A percentile compares a stretch with the other conserved stretches of the same genome.
phyloP scores from a whole-genome alignment of 208 protist genomes.

The Angomonas desouzai region DNA sequence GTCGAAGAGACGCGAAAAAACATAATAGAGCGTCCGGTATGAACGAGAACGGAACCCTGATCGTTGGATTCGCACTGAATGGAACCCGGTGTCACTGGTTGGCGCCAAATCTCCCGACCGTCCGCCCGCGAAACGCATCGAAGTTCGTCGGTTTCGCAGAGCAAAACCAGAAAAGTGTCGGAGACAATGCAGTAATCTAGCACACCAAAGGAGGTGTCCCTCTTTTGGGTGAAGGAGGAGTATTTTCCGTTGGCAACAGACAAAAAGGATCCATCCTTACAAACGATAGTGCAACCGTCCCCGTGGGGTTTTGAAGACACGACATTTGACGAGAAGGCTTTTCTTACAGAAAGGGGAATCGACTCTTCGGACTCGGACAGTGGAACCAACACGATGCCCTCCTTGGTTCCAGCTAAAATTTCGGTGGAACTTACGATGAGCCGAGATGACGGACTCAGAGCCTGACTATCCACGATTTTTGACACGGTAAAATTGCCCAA shows the following conservation, averaged over 20 bases:
- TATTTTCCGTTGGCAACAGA: conserved; percentile 2
- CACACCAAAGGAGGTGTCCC: background rate
- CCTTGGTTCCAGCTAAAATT: background rate
- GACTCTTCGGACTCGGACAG: background rate
- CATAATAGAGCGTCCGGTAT: conserved; percentile 2
- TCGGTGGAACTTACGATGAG: background rate
- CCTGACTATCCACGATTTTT: background rate
- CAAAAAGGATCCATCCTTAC: background rate
- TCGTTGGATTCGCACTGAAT: conserved; percentile 8
- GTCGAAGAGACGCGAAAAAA: conserved; percentile 16
- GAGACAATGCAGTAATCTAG: background rate
- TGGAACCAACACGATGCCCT: background rate
- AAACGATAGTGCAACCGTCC: background rate
- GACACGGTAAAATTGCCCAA: background rate
- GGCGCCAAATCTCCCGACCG: conserved; percentile 10
- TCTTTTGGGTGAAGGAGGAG: background rate
- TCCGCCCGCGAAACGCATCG: background rate
- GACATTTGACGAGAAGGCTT: background rate
- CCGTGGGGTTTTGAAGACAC: background rate
- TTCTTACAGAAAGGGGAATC: background rate
- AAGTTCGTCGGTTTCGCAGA: background rate
- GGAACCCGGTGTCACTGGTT: background rate
- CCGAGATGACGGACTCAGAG: background rate
- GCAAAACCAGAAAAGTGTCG: background rate
- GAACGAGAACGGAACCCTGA: background rate